Conservation (phyloP, 768 basidiomycete species). For the Amanita rubescens region DNA sequence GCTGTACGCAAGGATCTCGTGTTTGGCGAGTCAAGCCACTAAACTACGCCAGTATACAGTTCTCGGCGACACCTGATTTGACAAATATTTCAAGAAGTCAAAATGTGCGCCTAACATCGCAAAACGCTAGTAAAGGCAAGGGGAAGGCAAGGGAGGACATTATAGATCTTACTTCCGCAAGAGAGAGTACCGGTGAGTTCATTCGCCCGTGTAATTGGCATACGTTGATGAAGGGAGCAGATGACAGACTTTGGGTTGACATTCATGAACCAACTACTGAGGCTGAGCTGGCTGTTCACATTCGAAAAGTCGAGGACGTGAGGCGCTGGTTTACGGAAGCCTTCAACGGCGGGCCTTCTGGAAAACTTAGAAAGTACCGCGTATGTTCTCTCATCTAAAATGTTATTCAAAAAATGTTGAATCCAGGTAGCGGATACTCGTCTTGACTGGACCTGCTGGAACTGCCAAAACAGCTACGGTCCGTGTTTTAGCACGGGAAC, state of each 20-base stretch:
- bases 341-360: conserved; percentile 56
- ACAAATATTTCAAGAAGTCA: background rate
- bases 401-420: background rate
- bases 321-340: conserved; percentile 70
- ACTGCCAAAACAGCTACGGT: conserved; percentile 87
- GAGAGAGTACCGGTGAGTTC: background rate
- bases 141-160: conserved; percentile 17
- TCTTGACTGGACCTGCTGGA: conserved; percentile 84
- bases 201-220: background rate
- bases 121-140: conserved; percentile 15
- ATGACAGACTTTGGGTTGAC: conserved; percentile 52
- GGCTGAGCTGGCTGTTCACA: conserved; percentile 73
- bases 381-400: conserved; percentile 33
- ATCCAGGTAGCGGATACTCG: conserved; percentile 64
- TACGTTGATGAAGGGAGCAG: conserved; percentile 13
- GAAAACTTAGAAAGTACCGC: conserved; percentile 63
- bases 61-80: conserved; percentile 14
- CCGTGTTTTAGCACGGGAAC: conserved; percentile 62
- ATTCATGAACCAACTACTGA: conserved; percentile 54
- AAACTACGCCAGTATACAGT: conserved; percentile 15
- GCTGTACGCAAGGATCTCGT: conserved; percentile 19
- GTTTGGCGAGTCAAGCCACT: conserved; percentile 1
- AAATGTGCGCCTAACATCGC: conserved; percentile 3
- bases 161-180: background rate
- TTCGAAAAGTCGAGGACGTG: conserved; percentile 71